These are phyloP conservation scores for Naganishia sp. DNA, from an alignment of 1,284 basidiomycete species.

Conservation along the genomic window DNA sequence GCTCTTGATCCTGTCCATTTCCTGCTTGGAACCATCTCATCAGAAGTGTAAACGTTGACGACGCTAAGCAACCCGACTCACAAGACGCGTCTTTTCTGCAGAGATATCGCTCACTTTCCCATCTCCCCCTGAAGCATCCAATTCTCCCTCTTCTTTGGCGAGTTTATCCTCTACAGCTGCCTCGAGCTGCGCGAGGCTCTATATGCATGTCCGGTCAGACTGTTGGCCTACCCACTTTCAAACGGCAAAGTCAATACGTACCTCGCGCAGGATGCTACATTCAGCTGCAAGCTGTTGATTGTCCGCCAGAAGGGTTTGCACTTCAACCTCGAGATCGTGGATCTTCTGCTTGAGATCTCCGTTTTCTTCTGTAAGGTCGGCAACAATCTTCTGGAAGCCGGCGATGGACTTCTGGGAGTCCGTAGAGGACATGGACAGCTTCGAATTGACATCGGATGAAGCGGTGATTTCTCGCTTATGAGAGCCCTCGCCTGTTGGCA, in stretches of 20 bases:
- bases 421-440: slow-evolving; percentile 16
- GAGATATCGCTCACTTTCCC: not conserved
- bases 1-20: slow-evolving; percentile 36
- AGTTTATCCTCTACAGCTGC: slow-evolving; percentile 63
- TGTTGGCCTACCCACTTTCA: not conserved
- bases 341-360: slow-evolving; percentile 65
- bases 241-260: slow-evolving; percentile 41
- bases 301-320: slow-evolving; percentile 61
- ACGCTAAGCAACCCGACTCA: slow-evolving; percentile 27
- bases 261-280: slow-evolving; percentile 70
- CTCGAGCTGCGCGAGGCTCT: slow-evolving; percentile 73
- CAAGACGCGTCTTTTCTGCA: slow-evolving; percentile 9
- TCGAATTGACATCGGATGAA: not conserved
- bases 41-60: not conserved
- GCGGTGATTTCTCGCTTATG: slow-evolving; percentile 6
- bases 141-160: slow-evolving; percentile 25
- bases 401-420: slow-evolving; percentile 48
- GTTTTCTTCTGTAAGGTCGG: slow-evolving; percentile 82
- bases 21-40: slow-evolving; percentile 2
- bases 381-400: slow-evolving; percentile 68
- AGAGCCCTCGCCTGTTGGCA: slow-evolving; percentile 10
- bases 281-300: slow-evolving; percentile 61
- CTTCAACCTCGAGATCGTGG: slow-evolving; percentile 73
- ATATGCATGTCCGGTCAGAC: too few species aligned
- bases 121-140: slow-evolving; percentile 16